Evolutionary conservation across 495 filamentous ascomycete genomes (phyloP).

Genomic region (Penicillium atrosanguineum): DNA sequence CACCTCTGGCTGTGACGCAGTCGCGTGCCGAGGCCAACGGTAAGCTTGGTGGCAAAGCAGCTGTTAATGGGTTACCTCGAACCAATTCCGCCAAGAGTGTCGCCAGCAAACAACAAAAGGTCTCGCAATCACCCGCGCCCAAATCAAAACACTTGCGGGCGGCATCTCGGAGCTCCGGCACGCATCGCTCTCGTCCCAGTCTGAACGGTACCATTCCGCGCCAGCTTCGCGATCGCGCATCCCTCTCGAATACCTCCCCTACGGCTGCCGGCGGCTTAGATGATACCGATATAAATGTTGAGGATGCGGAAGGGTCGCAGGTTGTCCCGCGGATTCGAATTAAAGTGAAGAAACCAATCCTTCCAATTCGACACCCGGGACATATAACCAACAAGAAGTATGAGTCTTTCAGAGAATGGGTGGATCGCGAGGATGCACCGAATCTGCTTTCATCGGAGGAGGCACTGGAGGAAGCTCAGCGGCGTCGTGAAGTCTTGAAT

Average conservation of each 20-base stretch:
- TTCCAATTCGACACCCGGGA: slow-evolving; percentile 51
- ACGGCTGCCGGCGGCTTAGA: slow-evolving; percentile 5
- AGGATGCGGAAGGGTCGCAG: slow-evolving; percentile 19
- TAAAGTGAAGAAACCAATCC: slow-evolving; percentile 51
- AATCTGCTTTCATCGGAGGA: slow-evolving; percentile 52
- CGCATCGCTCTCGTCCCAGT: slow-evolving; percentile 17
- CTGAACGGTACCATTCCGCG: slow-evolving; percentile 25
- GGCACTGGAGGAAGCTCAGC: slow-evolving; percentile 48
- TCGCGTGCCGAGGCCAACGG: slow-evolving; percentile 33
- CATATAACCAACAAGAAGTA: slow-evolving; percentile 47
- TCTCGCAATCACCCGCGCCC: slow-evolving; percentile 32
- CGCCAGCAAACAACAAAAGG: slow-evolving; percentile 19
- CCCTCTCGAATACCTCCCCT: slow-evolving; percentile 23
- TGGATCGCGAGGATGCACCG: slow-evolving; percentile 45
- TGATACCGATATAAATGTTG: slow-evolving; percentile 11
- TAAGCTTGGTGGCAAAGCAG: slow-evolving; percentile 30
- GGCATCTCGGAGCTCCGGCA: slow-evolving; percentile 34
- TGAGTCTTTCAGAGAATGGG: slow-evolving; percentile 56
- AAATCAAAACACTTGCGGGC: slow-evolving; percentile 31
- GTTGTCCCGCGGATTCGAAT: slow-evolving; percentile 48
- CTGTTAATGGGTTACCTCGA: slow-evolving; percentile 35
- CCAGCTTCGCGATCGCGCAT: slow-evolving; percentile 26
- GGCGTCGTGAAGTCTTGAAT: slow-evolving; percentile 58
- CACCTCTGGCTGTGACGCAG: slow-evolving; percentile 33
- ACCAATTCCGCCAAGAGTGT: slow-evolving; percentile 23